Evolutionary conservation across 352 stramenopile genomes (phyloP).

Genomic region (Globisporangium nunn): DNA sequence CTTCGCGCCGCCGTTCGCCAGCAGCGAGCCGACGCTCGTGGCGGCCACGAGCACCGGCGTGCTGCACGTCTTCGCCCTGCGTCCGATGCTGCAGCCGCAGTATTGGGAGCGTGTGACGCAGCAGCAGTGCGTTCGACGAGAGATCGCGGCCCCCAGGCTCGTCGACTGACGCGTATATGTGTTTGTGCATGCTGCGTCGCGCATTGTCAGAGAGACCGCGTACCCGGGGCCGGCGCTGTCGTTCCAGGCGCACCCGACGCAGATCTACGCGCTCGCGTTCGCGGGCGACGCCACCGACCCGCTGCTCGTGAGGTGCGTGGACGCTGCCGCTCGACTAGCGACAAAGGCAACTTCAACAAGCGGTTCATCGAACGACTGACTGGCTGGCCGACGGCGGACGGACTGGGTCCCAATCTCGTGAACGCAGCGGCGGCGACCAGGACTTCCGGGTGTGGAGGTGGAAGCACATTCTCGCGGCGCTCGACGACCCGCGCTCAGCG

Average conservation of each 20-base stretch:
- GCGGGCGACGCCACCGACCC: conserved; percentile 42
- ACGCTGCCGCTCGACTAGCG: too few species aligned
- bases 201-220: conserved; percentile 19
- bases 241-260: conserved; percentile 61
- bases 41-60: conserved; percentile 57
- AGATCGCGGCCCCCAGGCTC: too few species aligned
- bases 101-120: conserved; percentile 45
- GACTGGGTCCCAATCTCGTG: too few species aligned
- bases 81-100: conserved; percentile 27
- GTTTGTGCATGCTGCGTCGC: not conserved
- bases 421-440: conserved; percentile 55
- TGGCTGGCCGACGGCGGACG: too few species aligned
- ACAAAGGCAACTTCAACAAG: not conserved
- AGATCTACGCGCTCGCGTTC: conserved; percentile 73
- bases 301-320: conserved; percentile 49
- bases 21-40: conserved; percentile 37
- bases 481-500: conserved; percentile 15
- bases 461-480: conserved; percentile 46
- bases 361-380: too few species aligned
- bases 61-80: conserved; percentile 52
- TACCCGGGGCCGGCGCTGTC: conserved; percentile 43
- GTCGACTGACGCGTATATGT: too few species aligned
- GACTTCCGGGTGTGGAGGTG: conserved; percentile 76
- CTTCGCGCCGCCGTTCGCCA: conserved; percentile 31
- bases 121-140: conserved; percentile 18